Conservation (phyloP, 2,329 filamentous ascomycete species). For the Chalara sp. region DNA sequence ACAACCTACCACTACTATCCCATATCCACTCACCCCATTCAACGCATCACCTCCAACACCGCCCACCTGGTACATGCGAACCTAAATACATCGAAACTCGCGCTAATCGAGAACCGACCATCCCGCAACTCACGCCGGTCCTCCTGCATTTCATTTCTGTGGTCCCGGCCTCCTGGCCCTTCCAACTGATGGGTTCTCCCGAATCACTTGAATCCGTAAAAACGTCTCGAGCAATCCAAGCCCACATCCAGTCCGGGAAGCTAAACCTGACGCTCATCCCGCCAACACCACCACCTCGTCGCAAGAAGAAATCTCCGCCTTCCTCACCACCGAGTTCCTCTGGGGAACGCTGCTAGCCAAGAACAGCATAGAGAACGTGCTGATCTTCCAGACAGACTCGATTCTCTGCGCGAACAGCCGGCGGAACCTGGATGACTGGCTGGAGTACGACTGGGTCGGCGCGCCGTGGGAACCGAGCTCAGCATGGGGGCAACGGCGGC, state of each 20-base stretch:
- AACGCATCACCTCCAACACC: not conserved
- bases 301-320: not conserved
- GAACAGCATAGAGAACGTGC: not conserved
- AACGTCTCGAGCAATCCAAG: not conserved
- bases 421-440: not conserved
- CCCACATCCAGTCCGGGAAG: not conserved
- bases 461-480: not conserved
- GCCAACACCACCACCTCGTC: not conserved
- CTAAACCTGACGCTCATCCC: not conserved
- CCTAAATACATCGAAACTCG: not conserved
- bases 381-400: not conserved
- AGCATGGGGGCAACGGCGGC: not conserved
- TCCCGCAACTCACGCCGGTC: not conserved
- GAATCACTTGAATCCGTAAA: not conserved
- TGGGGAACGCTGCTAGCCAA: not conserved
- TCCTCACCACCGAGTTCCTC: not conserved
- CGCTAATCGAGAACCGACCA: not conserved
- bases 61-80: not conserved
- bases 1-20: too few relatives aligned
- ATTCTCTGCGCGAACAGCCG: not conserved
- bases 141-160: not conserved
- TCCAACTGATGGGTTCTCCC: not conserved
- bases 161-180: not conserved
- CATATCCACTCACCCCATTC: too few relatives aligned
- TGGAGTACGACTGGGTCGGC: not conserved